Base-by-base conservation (phyloP, 2,329 filamentous ascomycete genomes). In the Ophiostoma sp. region DNA sequence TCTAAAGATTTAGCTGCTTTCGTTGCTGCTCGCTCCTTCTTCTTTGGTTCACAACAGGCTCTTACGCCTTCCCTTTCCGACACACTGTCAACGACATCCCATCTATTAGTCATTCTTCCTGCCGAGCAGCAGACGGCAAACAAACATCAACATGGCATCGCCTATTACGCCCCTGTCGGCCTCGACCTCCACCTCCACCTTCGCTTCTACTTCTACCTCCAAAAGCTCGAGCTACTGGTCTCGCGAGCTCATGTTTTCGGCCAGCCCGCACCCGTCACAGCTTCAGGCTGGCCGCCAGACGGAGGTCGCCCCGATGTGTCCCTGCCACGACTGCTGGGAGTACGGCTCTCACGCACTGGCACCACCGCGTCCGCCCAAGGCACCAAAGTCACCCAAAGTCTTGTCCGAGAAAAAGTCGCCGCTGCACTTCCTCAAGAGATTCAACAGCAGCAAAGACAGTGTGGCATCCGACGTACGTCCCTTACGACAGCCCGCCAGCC, bases 281-380 rank as follows among this genome's bases (percentile, higher is more conserved):
- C 70, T 71, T 5, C 64, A 68, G 23, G 66, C 65, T n/a, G 71
- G 72, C 35, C 60, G 39, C 36, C 72, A 71, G 60, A 35, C 62
- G 54, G 69, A 72, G 2, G 41, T 31, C 5, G 69, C 72, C 1
- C 72, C 72, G 31, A 71, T 73, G 72, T 73, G 72, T 35, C 72
- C 72, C 4, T 73, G 72, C 70, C 65, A 66, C 36, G 60, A 31
- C 8, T 73, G 72, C 70, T 73, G 72, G 72, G 69, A 71, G 69
- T 69, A 72, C 44, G 71, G 67, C 23, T 69, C 72, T 3, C 70
- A 69, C 31, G 41, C 54, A 33, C 44, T 69, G 4, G 70, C 71
- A 10, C 69, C 69, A 11, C 62, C 70, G 23, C 64, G 39, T 48
- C 54, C 41, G 2, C 48, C 68, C 36, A 70, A 71, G 66, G 57